These are phyloP conservation scores for Botryotinia narcissicola DNA, from an alignment of 2,329 filamentous ascomycete genomes.

Conservation along the genomic window DNA sequence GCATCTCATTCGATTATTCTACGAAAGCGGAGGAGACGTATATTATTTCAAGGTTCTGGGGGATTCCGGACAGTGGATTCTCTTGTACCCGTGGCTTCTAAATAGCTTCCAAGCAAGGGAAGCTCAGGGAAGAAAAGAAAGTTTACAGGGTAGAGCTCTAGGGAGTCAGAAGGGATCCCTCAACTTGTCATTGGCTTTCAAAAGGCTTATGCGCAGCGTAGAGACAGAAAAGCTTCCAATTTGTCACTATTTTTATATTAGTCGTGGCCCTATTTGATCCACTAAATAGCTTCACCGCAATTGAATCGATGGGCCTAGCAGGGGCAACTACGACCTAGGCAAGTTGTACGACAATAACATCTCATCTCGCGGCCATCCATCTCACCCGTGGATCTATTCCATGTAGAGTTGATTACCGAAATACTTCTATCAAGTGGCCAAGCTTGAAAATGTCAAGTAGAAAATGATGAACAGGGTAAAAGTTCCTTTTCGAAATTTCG, in stretches of 20 bases:
- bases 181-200: slow-evolving; percentile 2
- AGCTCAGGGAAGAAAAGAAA: slow-evolving; percentile 4
- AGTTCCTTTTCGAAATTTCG: slow-evolving; percentile 11
- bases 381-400: slow-evolving; percentile 13
- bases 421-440: slow-evolving; percentile 1
- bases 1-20: background rate
- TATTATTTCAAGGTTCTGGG: slow-evolving; percentile 15
- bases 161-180: slow-evolving; percentile 4
- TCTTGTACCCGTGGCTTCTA: slow-evolving; percentile 6
- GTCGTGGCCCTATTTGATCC: slow-evolving; percentile 13
- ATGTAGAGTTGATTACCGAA: slow-evolving; percentile 12
- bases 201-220: background rate
- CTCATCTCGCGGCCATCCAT: slow-evolving; percentile 15
- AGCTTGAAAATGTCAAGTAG: background rate
- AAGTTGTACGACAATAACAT: slow-evolving; percentile 15
- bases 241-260: slow-evolving; percentile 20
- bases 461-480: background rate
- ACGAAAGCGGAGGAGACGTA: background rate
- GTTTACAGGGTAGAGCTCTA: slow-evolving; percentile 8
- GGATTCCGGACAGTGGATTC: slow-evolving; percentile 18
- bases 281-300: slow-evolving; percentile 14
- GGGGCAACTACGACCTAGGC: background rate
- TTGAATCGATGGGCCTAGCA: slow-evolving; percentile 11
- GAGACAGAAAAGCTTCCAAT: slow-evolving; percentile 10
- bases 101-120: slow-evolving; percentile 3